Percentiles rank a stretch among this genome's conserved stretches.
These are phyloP conservation scores for Eragrostis nindensis DNA, from an alignment of 176 grass and related monocot species.

Conservation along the genomic window DNA sequence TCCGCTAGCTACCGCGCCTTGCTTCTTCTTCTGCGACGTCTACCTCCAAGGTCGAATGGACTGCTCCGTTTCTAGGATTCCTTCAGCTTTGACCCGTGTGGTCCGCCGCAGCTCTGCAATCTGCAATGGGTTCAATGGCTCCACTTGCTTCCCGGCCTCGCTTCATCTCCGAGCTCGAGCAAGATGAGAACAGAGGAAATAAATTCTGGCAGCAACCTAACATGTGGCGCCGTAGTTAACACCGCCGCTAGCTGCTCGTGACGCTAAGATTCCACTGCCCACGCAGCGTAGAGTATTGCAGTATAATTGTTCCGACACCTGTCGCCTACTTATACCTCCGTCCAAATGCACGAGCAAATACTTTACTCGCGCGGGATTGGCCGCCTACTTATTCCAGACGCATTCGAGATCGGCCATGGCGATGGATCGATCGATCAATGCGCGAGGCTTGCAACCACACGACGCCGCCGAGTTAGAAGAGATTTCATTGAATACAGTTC, in stretches of 20 bases:
- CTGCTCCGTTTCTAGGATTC: not conserved
- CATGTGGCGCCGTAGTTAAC: not conserved
- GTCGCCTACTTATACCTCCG: not conserved
- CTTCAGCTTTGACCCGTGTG: not conserved
- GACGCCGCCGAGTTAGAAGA: constrained; percentile 25
- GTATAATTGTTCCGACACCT: not conserved
- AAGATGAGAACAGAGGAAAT: not conserved
- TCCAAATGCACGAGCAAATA: not conserved
- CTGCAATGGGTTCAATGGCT: too few relatives aligned
- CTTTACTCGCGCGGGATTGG: not conserved
- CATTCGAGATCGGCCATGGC: not conserved
- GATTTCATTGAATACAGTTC: constrained; percentile 19
- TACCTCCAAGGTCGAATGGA: not conserved
- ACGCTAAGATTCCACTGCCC: not conserved
- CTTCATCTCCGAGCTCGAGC: not conserved
- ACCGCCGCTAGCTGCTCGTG: not conserved
- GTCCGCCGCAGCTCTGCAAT: too few relatives aligned
- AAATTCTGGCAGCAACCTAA: not conserved
- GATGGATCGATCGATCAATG: not conserved
- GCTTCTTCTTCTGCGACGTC: too few relatives aligned
- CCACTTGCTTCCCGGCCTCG: too few relatives aligned
- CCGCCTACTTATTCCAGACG: not conserved
- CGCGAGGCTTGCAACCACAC: not conserved
- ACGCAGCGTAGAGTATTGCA: not conserved
- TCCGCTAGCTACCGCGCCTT: too few relatives aligned